A percentile compares a stretch with the other conserved stretches of the same genome.
Conservation (phyloP, 352 stramenopile genomes). For the Plasmopara viticola region DNA sequence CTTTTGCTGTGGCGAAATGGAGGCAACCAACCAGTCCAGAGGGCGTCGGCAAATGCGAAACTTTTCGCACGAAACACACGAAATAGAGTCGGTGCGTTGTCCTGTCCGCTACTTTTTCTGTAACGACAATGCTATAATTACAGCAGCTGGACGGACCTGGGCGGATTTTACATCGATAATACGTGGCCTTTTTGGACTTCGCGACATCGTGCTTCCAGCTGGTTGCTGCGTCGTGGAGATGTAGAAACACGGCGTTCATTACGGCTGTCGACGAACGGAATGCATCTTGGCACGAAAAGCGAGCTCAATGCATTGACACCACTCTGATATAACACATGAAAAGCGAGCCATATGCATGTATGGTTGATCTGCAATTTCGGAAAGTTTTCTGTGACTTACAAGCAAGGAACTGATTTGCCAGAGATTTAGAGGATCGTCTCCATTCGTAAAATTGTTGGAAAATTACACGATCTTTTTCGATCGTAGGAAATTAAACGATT, state of each 20-base stretch:
- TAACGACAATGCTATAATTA: slow-evolving; percentile 9
- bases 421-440: no score
- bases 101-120: slow-evolving; percentile 10
- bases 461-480: no score
- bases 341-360: no score
- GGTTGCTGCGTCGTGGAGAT: slow-evolving; percentile 9
- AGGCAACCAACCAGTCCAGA: background rate
- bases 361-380: no score
- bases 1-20: slow-evolving; percentile 11
- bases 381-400: no score
- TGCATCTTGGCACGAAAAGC: no score
- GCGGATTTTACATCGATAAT: slow-evolving; percentile 15
- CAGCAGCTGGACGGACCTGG: slow-evolving; percentile 7
- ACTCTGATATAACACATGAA: no score
- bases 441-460: no score
- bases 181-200: background rate
- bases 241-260: background rate
- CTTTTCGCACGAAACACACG: slow-evolving; percentile 3
- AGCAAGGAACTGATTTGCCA: no score
- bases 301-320: no score
- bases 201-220: slow-evolving; percentile 7
- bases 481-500: no score
- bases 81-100: slow-evolving; percentile 28
- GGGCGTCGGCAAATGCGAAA: slow-evolving; percentile 15
- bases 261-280: background rate